Evolutionary conservation across 2,329 filamentous ascomycete genomes (phyloP).

Genomic region (Pyricularia grisea): DNA sequence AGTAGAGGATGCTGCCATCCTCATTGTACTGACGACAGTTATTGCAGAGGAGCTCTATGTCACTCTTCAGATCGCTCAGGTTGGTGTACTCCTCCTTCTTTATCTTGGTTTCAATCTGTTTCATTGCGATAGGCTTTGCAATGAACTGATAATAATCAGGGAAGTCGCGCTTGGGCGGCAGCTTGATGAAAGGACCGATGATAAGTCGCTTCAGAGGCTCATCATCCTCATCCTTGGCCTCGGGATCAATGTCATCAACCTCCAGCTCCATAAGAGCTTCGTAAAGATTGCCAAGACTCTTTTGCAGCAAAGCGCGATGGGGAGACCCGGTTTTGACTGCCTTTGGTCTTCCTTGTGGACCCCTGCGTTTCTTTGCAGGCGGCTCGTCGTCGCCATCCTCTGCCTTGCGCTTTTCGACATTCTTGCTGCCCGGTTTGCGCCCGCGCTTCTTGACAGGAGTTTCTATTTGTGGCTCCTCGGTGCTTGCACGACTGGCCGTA

Average conservation of each 20-base stretch:
- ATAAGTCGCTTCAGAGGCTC: constrained; percentile 63
- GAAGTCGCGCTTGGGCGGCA: constrained; percentile 82
- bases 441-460: constrained; percentile 72
- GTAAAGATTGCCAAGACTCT: constrained; percentile 66
- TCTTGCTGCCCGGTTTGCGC: constrained; percentile 64
- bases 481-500: constrained; percentile 68
- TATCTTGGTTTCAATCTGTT: constrained; percentile 88
- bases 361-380: constrained; percentile 68
- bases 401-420: constrained; percentile 76
- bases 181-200: constrained; percentile 87
- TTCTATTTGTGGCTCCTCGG: constrained; percentile 58
- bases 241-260: constrained; percentile 58
- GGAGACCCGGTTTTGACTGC: constrained; percentile 26
- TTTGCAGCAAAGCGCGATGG: constrained; percentile 70
- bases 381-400: constrained; percentile 69
- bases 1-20: constrained; percentile 82
- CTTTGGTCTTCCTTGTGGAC: constrained; percentile 61
- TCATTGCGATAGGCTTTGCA: constrained; percentile 88
- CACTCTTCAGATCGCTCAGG: constrained; percentile 69
- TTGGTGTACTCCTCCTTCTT: constrained; percentile 89
- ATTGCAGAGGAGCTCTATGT: constrained; percentile 74
- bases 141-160: constrained; percentile 96
- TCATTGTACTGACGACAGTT: constrained; percentile 97
- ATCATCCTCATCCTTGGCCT: constrained; percentile 39
- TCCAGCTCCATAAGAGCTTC: constrained; percentile 78